These are phyloP conservation scores for Grosmannia serpens DNA, from an alignment of 2,329 filamentous ascomycete species.

Conservation along the genomic window DNA sequence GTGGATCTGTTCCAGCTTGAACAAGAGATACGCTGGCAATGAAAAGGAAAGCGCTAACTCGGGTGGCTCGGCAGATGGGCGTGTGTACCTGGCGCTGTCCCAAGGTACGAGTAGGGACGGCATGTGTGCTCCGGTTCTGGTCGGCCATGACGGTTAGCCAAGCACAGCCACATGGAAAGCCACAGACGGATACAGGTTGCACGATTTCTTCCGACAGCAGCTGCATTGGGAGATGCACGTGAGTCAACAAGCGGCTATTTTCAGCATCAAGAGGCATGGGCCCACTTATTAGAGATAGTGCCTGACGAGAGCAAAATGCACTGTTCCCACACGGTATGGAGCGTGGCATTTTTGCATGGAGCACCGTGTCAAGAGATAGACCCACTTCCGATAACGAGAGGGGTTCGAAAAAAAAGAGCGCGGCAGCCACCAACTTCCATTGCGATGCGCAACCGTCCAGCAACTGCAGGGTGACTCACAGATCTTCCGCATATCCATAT, in stretches of 20 bases:
- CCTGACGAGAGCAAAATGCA: not conserved
- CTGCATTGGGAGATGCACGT: no score
- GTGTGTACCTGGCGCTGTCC: no score
- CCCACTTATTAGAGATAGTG: no score
- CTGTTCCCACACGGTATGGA: not conserved
- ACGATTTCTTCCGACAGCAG: no score
- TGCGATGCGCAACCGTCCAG: not conserved
- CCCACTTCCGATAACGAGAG: not conserved
- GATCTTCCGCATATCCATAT: not conserved
- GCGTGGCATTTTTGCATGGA: not conserved
- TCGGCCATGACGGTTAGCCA: no score
- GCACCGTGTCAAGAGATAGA: not conserved
- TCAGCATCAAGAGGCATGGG: no score
- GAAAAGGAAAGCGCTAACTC: conserved; percentile 41
- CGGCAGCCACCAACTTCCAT: not conserved
- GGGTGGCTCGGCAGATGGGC: no score
- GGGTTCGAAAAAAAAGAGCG: not conserved
- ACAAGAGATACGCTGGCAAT: conserved; percentile 47
- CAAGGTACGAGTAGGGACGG: no score
- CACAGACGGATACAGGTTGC: no score
- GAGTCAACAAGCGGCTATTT: no score
- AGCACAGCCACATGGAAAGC: no score
- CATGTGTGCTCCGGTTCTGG: no score
- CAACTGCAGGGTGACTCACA: not conserved
- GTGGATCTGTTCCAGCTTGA: conserved; percentile 37